Evolutionary conservation across 2,329 filamentous ascomycete genomes (phyloP).

Genomic region (Fusarium camptoceras): DNA sequence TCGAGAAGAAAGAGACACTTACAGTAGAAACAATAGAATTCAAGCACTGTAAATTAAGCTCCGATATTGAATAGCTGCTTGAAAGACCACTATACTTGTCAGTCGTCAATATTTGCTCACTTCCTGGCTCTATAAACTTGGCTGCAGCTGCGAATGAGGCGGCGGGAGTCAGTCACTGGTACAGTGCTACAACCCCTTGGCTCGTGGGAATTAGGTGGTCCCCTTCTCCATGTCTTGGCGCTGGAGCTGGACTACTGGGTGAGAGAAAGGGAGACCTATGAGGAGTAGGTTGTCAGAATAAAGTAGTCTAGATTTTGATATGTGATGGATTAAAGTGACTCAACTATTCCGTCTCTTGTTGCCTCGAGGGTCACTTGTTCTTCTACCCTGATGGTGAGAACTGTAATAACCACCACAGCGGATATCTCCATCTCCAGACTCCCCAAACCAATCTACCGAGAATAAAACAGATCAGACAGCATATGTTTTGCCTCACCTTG

Average conservation of each 20-base stretch:
- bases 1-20: too few relatives aligned
- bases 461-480: background rate
- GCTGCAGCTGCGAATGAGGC: slow-evolving; percentile 34
- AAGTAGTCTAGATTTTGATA: too few relatives aligned
- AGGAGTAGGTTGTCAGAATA: background rate
- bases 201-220: slow-evolving; percentile 14
- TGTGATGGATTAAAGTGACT: too few relatives aligned
- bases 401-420: background rate
- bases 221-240: slow-evolving; percentile 33
- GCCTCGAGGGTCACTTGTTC: background rate
- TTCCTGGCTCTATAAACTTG: slow-evolving; percentile 19
- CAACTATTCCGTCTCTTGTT: too few relatives aligned
- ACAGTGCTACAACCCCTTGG: slow-evolving; percentile 9
- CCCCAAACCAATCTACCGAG: background rate
- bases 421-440: background rate
- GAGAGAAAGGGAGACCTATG: background rate
- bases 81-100: too few relatives aligned
- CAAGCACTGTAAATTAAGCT: background rate
- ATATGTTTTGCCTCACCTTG: background rate
- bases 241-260: background rate
- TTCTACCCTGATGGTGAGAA: background rate
- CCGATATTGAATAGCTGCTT: too few relatives aligned
- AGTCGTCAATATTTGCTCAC: background rate
- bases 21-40: too few relatives aligned
- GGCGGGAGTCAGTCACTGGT: slow-evolving; percentile 34